Conservation (phyloP, 2,329 filamentous ascomycete species). For the Sordariomycetes sp. region DNA sequence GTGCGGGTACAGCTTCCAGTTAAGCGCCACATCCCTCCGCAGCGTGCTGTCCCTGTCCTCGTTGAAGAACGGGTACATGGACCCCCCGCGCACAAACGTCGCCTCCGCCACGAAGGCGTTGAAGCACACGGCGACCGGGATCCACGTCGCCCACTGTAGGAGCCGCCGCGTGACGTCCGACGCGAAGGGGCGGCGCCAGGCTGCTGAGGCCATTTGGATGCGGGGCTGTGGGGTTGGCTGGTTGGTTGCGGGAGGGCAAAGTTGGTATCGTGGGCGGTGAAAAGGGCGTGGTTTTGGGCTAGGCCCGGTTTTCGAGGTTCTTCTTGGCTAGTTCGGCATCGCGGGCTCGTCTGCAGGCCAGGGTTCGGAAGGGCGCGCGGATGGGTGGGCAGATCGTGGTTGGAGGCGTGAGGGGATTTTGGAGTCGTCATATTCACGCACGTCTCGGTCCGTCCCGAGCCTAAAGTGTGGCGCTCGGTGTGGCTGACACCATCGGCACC, state of each 20-base stretch:
- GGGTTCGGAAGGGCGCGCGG: not conserved
- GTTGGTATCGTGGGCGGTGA: not conserved
- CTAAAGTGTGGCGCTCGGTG: not conserved
- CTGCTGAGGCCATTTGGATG: not conserved
- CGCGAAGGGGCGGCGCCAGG: not conserved
- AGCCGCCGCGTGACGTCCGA: constrained; percentile 4
- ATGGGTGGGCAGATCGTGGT: not conserved
- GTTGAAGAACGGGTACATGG: constrained; percentile 71
- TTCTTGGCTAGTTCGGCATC: not conserved
- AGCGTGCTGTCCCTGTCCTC: constrained; percentile 44
- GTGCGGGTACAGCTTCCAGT: constrained; percentile 44
- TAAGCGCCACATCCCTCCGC: constrained; percentile 41
- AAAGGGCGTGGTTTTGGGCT: not conserved
- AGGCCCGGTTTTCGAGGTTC: not conserved
- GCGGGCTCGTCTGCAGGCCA: not conserved
- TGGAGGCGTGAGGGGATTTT: not conserved
- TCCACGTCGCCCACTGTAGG: constrained; percentile 22
- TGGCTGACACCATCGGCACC: not conserved
- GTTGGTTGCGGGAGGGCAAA: not conserved
- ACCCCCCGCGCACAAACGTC: constrained; percentile 43
- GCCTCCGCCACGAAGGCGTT: constrained; percentile 47
- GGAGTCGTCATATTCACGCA: not conserved
- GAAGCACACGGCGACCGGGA: constrained; percentile 48
- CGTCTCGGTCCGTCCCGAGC: not conserved
- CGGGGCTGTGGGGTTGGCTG: no score